phyloP scores from a whole-genome alignment of 805 yeast species.

The Suhomyces xylopsoci region DNA sequence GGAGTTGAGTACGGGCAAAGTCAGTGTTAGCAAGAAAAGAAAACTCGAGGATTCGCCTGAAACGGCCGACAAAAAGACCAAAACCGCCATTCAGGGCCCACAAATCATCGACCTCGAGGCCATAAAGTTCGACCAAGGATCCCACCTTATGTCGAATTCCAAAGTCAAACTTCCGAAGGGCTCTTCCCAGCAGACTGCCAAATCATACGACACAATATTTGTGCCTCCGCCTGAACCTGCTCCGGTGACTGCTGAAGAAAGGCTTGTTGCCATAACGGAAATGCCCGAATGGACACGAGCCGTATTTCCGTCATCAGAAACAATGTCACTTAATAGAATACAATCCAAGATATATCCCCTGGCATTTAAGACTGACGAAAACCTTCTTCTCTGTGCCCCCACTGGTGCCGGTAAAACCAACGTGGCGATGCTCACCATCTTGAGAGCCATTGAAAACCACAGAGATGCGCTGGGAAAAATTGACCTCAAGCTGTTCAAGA shows the following conservation, averaged over 20 bases:
- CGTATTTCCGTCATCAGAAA: slow-evolving; percentile 70
- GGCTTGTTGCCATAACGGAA: slow-evolving; percentile 53
- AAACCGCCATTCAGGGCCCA: slow-evolving; percentile 36
- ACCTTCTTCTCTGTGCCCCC: slow-evolving; percentile 88
- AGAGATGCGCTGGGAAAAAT: slow-evolving; percentile 49
- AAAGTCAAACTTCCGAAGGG: slow-evolving; percentile 79
- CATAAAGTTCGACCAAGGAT: slow-evolving; percentile 67
- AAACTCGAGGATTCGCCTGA: slow-evolving; percentile 9
- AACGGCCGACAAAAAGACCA: slow-evolving; percentile 11
- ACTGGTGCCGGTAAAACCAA: slow-evolving; percentile 99
- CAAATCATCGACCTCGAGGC: slow-evolving; percentile 60
- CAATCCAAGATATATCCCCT: slow-evolving; percentile 79
- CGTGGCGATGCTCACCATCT: slow-evolving; percentile 82
- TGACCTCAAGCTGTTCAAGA: slow-evolving; percentile 56
- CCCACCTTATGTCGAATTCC: slow-evolving; percentile 61
- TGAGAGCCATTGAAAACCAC: slow-evolving; percentile 57
- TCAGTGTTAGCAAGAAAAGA: slow-evolving; percentile 19
- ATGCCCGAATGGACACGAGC: slow-evolving; percentile 81
- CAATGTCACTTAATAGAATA: slow-evolving; percentile 67
- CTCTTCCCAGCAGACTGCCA: slow-evolving; percentile 71
- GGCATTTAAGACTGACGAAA: slow-evolving; percentile 72
- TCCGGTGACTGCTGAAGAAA: slow-evolving; percentile 40
- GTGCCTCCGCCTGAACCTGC: slow-evolving; percentile 76
- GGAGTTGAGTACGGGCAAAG: slow-evolving; percentile 27
- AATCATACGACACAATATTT: slow-evolving; percentile 80